These are phyloP conservation scores for Puccinia novopanici DNA, from an alignment of 1,284 basidiomycete genomes.

Conservation along the genomic window DNA sequence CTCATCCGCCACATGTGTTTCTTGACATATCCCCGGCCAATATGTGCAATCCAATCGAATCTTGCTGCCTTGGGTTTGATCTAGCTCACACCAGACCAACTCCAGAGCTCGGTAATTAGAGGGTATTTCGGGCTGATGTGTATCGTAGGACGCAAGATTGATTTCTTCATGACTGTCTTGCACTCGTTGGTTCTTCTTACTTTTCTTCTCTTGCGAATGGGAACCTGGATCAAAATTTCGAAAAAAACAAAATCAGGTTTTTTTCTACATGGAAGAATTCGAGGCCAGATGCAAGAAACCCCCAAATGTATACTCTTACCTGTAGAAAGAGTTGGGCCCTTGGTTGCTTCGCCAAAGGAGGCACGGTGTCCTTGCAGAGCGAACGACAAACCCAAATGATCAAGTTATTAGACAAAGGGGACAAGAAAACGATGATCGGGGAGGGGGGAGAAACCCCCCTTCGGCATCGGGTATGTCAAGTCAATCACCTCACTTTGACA, in stretches of 20 bases:
- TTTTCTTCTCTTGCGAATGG: not conserved
- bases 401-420: not conserved
- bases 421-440: not conserved
- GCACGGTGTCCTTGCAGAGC: not conserved
- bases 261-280: too few relatives aligned
- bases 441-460: too few relatives aligned
- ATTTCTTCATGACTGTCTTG: not conserved
- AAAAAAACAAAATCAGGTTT: not conserved
- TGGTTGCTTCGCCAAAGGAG: not conserved
- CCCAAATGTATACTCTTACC: not conserved
- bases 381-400: not conserved
- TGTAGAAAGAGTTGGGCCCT: not conserved
- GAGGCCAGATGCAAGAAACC: too few relatives aligned
- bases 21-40: slow-evolving; percentile 70
- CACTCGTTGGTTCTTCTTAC: not conserved
- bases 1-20: not conserved
- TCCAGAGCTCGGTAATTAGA: slow-evolving; percentile 34
- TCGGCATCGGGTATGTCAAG: not conserved
- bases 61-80: not conserved
- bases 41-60: slow-evolving; percentile 58
- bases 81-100: slow-evolving; percentile 44
- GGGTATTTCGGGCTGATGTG: not conserved
- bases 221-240: not conserved
- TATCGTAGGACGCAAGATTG: not conserved
- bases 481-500: slow-evolving; percentile 65